Evolutionary conservation across 352 stramenopile genomes (phyloP).

Genomic region (Phytophthora hybrid): DNA sequence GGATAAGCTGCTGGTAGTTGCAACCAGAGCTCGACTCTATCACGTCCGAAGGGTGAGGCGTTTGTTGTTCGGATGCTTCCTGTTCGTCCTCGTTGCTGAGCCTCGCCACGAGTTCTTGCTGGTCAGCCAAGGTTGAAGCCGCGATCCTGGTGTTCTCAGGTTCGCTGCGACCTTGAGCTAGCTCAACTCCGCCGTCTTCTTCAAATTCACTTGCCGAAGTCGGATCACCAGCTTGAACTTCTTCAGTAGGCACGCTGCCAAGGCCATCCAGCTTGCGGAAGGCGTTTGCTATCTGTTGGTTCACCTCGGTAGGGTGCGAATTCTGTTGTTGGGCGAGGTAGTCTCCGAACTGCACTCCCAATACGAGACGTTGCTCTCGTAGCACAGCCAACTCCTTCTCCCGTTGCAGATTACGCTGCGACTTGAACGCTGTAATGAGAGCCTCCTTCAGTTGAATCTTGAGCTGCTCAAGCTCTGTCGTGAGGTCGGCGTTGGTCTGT

Average conservation of each 20-base stretch:
- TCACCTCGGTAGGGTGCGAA: constrained; percentile 2
- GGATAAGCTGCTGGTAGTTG: constrained; percentile 52
- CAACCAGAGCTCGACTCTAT: neutral
- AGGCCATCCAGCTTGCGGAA: constrained; percentile 13
- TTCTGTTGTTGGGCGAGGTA: constrained; percentile 13
- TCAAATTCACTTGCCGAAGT: constrained; percentile 1
- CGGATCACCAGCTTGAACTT: neutral
- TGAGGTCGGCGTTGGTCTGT: constrained; percentile 25
- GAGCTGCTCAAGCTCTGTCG: constrained; percentile 21
- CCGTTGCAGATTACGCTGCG: constrained; percentile 25
- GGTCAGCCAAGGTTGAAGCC: neutral
- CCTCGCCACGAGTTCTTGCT: neutral
- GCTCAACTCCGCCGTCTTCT: neutral
- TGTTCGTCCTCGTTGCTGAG: neutral
- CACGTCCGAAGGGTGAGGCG: neutral
- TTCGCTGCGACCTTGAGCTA: neutral
- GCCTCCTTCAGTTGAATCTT: constrained; percentile 35
- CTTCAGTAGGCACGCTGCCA: neutral
- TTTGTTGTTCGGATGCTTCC: constrained; percentile 3
- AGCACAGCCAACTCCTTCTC: constrained; percentile 29
- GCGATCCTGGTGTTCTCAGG: neutral
- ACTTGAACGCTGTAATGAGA: constrained; percentile 31
- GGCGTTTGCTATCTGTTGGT: constrained; percentile 18
- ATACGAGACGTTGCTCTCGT: constrained; percentile 21
- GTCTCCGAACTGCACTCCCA: constrained; percentile 11